Evolutionary conservation across 768 basidiomycete genomes (phyloP).

Genomic region (Amanita fuliginea): DNA sequence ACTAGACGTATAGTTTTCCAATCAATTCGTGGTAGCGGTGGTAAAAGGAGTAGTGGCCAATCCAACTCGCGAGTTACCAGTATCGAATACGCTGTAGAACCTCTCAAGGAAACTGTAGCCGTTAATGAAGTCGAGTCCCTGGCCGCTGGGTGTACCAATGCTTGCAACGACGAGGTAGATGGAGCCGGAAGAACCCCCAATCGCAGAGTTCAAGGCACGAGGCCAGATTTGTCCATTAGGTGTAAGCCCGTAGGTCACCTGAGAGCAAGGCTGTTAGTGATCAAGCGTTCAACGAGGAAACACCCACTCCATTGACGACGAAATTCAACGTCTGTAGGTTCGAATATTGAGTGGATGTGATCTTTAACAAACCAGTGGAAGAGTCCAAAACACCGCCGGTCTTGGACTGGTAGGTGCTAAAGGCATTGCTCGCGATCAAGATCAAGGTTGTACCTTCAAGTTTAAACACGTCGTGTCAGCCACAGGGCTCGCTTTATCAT

Average conservation of each 20-base stretch:
- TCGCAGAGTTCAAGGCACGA: conserved; percentile 38
- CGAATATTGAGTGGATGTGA: conserved; percentile 40
- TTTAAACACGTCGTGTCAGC: neutral
- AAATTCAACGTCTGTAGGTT: conserved; percentile 48
- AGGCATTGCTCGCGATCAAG: conserved; percentile 35
- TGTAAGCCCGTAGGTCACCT: conserved; percentile 44
- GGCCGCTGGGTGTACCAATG: conserved; percentile 36
- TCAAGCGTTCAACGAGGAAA: conserved; percentile 18
- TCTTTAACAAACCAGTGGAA: conserved; percentile 36
- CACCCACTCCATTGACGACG: conserved; percentile 34
- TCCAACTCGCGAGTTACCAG: conserved; percentile 44
- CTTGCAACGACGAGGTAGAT: conserved; percentile 53
- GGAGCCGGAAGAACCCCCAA: conserved; percentile 38
- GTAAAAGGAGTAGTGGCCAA: conserved; percentile 47
- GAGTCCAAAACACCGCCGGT: conserved; percentile 33
- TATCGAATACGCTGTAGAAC: conserved; percentile 63
- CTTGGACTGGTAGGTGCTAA: conserved; percentile 26
- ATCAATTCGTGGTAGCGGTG: neutral
- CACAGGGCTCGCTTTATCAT: too few species aligned
- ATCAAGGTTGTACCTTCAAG: conserved; percentile 40
- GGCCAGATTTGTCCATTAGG: conserved; percentile 67
- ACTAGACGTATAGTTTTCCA: too few species aligned
- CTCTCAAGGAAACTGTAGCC: conserved; percentile 33
- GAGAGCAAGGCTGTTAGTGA: conserved; percentile 5
- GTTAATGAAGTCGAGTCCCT: conserved; percentile 59